A percentile compares a stretch with the other conserved stretches of the same genome.
Conservation (phyloP, 2,329 filamentous ascomycete genomes). For the Aspergillus oerlinghausenensis region DNA sequence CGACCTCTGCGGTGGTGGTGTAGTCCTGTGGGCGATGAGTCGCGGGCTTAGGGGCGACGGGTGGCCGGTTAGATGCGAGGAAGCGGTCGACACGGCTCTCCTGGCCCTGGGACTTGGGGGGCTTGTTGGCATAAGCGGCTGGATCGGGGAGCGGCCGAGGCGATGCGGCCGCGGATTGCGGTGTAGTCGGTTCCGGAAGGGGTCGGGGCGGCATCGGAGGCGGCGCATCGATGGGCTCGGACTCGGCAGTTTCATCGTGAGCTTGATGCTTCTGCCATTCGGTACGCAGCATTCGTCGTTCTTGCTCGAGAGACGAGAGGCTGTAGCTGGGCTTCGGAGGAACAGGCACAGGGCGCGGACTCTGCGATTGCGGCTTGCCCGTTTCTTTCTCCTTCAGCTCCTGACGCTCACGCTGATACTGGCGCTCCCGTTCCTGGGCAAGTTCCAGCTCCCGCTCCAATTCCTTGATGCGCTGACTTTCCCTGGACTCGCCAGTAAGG, state of each 20-base stretch:
- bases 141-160: conserved; percentile 47
- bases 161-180: conserved; percentile 14
- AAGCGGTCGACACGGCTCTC: conserved; percentile 52
- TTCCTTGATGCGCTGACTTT: conserved; percentile 69
- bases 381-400: conserved; percentile 36
- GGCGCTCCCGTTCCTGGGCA: conserved; percentile 62
- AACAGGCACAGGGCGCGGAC: conserved; percentile 28
- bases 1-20: conserved; percentile 52
- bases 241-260: conserved; percentile 10
- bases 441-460: conserved; percentile 69
- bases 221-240: conserved; percentile 3
- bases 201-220: conserved; percentile 27
- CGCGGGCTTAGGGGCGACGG: conserved; percentile 33
- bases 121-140: conserved; percentile 29
- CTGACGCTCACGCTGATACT: conserved; percentile 59
- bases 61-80: conserved; percentile 52
- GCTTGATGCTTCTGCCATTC: conserved; percentile 49
- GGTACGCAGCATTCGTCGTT: conserved; percentile 55
- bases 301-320: conserved; percentile 56
- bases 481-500: conserved; percentile 50
- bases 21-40: conserved; percentile 44
- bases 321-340: conserved; percentile 45
- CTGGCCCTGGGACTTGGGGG: conserved; percentile 18
- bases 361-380: conserved; percentile 21
- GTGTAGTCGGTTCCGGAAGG: conserved; percentile 20